Evolutionary conservation across 768 basidiomycete species (phyloP), one percentile per base, ranked within the genome.

Genomic region (Rhodotorula graminis): DNA sequence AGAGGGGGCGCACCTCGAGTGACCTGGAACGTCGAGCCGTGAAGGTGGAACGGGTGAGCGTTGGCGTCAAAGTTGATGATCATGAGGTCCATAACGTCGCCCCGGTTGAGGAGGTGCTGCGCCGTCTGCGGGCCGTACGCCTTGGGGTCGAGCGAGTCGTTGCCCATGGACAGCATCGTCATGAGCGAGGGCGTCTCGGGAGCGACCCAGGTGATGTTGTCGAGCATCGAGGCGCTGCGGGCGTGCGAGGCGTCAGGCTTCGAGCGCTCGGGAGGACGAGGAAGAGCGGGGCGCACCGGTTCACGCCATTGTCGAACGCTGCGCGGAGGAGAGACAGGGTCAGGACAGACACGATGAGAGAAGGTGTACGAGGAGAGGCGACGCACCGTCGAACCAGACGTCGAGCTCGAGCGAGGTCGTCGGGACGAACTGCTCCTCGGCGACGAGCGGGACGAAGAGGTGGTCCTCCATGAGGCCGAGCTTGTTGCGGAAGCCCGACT

Each of bases 101-200:
- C 82, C 71, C 90, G 87, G 31, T 91, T 83, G 27, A 96, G 80
- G 23, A 93, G 85, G 76, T 89, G 72, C 3, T 82, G 80, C 67
- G 82, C 90, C 76, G 88, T 89, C 78, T 85, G 84, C 0, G 88
- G 87, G 4, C 95, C 95, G 80, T 97, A 99, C 9, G 91, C 89
- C 11, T 78, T 80, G 25, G 82, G 82, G n/a, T 83, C 81, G 7
- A 88, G 87, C 1, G 82, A 78, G 71, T 83, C 79, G 63, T 82
- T 78, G 11, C 91, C 93, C 75, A 97, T 87, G 19, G 86, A 90
- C 71, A 94, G 82, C 69, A 83, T 86, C 29, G 90, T 90, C 71
- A 96, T 84, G 74, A 93, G 81, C 0, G 89, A 84, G 2, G 95
- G 93, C 11, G 53, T 57, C 29, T 71, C 44, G 8, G 76, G 70